Evolutionary conservation across 805 yeast genomes (phyloP), one percentile per base, ranked within the genome.

Genomic region (Metschnikowia bowlesiae): DNA sequence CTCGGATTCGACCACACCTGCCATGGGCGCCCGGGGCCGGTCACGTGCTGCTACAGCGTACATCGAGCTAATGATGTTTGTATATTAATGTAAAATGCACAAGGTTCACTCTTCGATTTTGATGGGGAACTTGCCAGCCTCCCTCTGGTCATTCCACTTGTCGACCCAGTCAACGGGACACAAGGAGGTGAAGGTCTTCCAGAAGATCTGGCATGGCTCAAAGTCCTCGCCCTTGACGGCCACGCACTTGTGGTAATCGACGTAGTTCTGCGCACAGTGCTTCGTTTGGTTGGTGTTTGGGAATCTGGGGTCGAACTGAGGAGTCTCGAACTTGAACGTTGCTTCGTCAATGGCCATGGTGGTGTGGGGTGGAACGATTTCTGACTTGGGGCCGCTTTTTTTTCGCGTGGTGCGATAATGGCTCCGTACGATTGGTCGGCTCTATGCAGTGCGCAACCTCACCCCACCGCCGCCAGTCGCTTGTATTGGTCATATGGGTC

Each of bases 211-310:
- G 76, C 99, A 94, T 67, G 98, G 98, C 64, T 91, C 96, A 68
- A 94, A 94, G 55, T 91, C 98, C 76, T 92, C 97, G 68, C 99
- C 99, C 78, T 92, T 92, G 60, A 91, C 89, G 66, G 84, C 87
- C 69, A 94, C 83, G 80, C 99, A 94, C 75, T 90, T 91, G 85
- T 87, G 94, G 84, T 92, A 94, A 75, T 94, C 99, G 66, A 94
- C 89, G 78, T 92, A 94, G 62, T 92, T 81, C 79, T 92, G 97
- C 84, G 92, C 95, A 81, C 98, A 94, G 81, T 92, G 97, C 78
- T 87, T 90, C 65, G 97, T 89, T 77, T 92, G 99, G 84, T 92
- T 92, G 74, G 84, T 91, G 80, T 89, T 83, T 61, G 99, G 98
- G 84, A 91, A 72, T 52, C 54, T 74, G 34, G 56, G 63, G 54